Evolutionary conservation across 441 rosid species (phyloP), one percentile per base, ranked within the genome.

Genomic region (Adansonia gregorii): DNA sequence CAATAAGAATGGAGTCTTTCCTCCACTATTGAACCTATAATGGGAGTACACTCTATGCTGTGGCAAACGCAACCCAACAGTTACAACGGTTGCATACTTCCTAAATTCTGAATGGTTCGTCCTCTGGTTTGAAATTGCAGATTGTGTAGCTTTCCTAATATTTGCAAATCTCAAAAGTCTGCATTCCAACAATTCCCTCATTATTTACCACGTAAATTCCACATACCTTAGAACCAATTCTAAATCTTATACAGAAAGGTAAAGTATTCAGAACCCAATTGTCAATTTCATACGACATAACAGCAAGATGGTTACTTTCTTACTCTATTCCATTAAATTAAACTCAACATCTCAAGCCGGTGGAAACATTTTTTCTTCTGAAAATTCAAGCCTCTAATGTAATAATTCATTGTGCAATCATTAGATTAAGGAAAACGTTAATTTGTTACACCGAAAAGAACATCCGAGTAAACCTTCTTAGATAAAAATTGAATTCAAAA

Each of bases 161-260:
- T 81, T 85, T 60, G 79, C 86, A 82, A 83, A 73, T 19, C 76
- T 80, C 88, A 97, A 80, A 87, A 86, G 77, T 66, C 98, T 94
- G 91, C 92, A 87, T 48, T 68, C 55, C 60, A 77, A 81, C 60
- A 80, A 54, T 74, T 31, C 68, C 19, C 70, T 70, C 15, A 77
- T 51, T 31, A 52, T 39, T 20, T 6, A 51, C 19, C 24, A 75
- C 19, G 17, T n/a, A 63, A 64, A 76, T 20, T 61, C 14, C 2
- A 19, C 60, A 15, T 41, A 35, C 8, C 55, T 41, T 24, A 12
- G 14, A 67, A 65, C 20, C 72, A 6, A 9, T 60, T 8, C 54
- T 22, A 35, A 15, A 11, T 67, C 39, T 20, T 63, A 5, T 17
- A 41, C 10, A 10, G 10, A 75, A 20, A 61, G 59, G 77, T 63